A percentile compares a stretch with the other conserved stretches of the same genome.
These are phyloP conservation scores for Calocera viscosa DNA, from an alignment of 768 basidiomycete species.

Conservation along the genomic window DNA sequence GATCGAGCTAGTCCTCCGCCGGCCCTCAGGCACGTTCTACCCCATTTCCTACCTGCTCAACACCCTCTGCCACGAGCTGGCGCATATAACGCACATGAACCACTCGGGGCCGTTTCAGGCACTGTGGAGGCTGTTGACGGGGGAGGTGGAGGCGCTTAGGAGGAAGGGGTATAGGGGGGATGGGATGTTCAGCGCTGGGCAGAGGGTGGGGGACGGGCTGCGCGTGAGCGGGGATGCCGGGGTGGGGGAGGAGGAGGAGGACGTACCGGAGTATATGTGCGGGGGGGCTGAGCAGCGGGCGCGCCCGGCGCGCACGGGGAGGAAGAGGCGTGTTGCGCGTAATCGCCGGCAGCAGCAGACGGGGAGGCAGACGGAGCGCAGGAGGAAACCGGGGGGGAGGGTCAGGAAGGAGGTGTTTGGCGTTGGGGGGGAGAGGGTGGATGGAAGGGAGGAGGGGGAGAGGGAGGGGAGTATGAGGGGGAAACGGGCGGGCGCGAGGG, in stretches of 20 bases:
- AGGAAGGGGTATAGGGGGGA: conserved; percentile 70
- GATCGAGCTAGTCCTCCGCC: conserved; percentile 63
- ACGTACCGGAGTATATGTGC: conserved; percentile 60
- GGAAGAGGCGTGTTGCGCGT: not conserved
- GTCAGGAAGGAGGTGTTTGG: conserved; percentile 45
- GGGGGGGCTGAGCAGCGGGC: conserved; percentile 29
- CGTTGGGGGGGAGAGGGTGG: conserved; percentile 26
- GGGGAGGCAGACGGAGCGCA: conserved; percentile 50
- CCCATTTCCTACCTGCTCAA: conserved; percentile 59
- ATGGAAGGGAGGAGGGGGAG: not conserved
- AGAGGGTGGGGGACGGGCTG: conserved; percentile 52
- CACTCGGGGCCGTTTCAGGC: conserved; percentile 66
- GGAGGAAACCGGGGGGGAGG: conserved; percentile 58
- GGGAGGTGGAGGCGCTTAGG: conserved; percentile 59
- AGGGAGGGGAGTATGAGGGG: not conserved
- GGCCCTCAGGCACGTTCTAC: conserved; percentile 46
- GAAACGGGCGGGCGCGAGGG: not conserved
- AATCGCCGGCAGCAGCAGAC: conserved; percentile 24
- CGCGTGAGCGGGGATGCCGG: conserved; percentile 33
- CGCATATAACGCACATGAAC: conserved; percentile 54
- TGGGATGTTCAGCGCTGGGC: conserved; percentile 71
- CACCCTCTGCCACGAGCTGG: conserved; percentile 72
- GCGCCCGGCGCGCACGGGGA: not conserved
- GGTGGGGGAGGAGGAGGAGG: conserved; percentile 40
- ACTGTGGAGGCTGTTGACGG: conserved; percentile 52